Evolutionary conservation across 208 protist species (phyloP).

Genomic region (Tritrichomonas musculus): DNA sequence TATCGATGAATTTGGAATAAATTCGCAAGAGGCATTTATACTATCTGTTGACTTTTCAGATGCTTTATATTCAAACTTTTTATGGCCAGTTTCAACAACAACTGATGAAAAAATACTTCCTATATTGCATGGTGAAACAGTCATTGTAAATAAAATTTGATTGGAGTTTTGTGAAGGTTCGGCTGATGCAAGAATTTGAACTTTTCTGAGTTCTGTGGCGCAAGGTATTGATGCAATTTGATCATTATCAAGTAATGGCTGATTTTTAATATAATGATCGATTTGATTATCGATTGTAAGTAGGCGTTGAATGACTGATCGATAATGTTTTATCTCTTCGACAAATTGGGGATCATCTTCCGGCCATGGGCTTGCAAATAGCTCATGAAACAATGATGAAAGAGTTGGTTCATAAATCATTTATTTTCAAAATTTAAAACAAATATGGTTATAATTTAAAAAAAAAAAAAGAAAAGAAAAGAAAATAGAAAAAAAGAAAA

Average conservation of each 20-base stretch:
- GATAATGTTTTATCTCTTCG: not conserved
- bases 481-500: too few relatives aligned
- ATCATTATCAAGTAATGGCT: not conserved
- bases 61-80: not conserved
- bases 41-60: not conserved
- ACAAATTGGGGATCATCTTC: not conserved
- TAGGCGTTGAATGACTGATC: not conserved
- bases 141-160: not conserved
- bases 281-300: not conserved
- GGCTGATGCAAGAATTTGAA: not conserved
- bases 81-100: not conserved
- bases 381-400: not conserved
- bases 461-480: too few relatives aligned
- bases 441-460: too few relatives aligned
- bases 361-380: not conserved
- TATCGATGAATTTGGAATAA: not conserved
- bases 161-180: not conserved
- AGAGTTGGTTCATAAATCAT: not conserved
- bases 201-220: not conserved
- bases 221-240: not conserved
- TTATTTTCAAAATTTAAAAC: too few relatives aligned
- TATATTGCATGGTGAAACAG: not conserved
- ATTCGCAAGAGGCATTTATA: not conserved
- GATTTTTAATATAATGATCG: not conserved
- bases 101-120: not conserved